phyloP scores from a whole-genome alignment of 768 basidiomycete species.

The Lyophyllum atratum region DNA sequence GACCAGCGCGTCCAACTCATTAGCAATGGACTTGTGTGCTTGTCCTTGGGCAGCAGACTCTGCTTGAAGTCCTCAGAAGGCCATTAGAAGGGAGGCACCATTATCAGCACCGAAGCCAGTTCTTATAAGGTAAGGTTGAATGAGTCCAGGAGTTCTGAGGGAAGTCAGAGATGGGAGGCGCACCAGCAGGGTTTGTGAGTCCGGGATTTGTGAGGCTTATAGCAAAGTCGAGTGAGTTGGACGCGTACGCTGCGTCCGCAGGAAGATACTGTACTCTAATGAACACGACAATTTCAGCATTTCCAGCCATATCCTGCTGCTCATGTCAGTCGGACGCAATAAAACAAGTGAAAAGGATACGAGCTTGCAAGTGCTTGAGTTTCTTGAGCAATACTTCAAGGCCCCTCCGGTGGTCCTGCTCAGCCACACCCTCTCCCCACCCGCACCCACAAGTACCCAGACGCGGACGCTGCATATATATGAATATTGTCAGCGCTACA shows the following conservation, averaged over 20 bases:
- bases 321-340: conserved; percentile 2
- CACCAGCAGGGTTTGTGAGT: conserved; percentile 52
- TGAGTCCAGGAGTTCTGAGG: background rate
- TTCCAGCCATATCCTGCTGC: conserved; percentile 76
- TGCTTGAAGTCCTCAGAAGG: conserved; percentile 78
- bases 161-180: conserved; percentile 7
- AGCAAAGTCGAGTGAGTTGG: conserved; percentile 43
- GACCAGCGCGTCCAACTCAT: conserved; percentile 75
- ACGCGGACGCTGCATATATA: no score
- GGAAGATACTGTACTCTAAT: conserved; percentile 63
- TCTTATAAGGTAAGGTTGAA: conserved; percentile 37
- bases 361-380: conserved; percentile 80
- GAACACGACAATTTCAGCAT: conserved; percentile 81
- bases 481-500: no score
- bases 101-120: conserved; percentile 77
- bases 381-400: conserved; percentile 76
- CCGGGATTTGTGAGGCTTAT: conserved; percentile 53
- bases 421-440: no score
- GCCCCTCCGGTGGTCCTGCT: conserved; percentile 85
- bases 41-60: conserved; percentile 76
- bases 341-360: conserved; percentile 17
- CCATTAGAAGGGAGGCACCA: conserved; percentile 78
- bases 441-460: no score
- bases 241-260: conserved; percentile 2
- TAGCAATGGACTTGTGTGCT: conserved; percentile 68